phyloP scores from a whole-genome alignment of 169 alveolate genomes.

The Perkinsus chesapeaki region DNA sequence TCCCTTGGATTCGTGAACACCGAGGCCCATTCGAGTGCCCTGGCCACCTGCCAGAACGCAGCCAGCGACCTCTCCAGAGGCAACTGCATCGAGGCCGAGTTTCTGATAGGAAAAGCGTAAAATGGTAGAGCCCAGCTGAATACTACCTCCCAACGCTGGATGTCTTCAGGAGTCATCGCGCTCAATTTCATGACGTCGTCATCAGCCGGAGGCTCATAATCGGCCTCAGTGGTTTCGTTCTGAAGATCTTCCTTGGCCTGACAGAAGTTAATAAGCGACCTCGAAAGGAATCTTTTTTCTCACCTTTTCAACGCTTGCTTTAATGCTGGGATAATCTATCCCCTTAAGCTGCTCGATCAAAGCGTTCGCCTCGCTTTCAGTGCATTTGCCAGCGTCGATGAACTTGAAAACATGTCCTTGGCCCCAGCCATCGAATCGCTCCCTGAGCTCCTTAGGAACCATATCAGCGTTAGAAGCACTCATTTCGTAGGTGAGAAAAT shows the following conservation, averaged over 20 bases:
- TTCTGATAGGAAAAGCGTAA: neutral
- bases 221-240: neutral
- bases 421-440: neutral
- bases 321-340: neutral
- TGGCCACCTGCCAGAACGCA: slow-evolving; percentile 64
- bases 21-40: slow-evolving; percentile 60
- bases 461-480: neutral
- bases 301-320: neutral
- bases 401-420: neutral
- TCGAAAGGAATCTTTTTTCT: neutral
- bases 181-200: neutral
- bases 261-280: neutral
- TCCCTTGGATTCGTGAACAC: slow-evolving; percentile 62
- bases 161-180: neutral
- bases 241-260: neutral
- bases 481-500: too few relatives aligned
- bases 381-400: neutral
- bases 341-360: neutral
- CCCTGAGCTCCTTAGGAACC: neutral
- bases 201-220: neutral
- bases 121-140: neutral
- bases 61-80: slow-evolving; percentile 52
- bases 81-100: slow-evolving; percentile 44
- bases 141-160: neutral
- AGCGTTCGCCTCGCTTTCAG: neutral